phyloP scores from a whole-genome alignment of 495 filamentous ascomycete genomes.

The Daldinia decipiens region DNA sequence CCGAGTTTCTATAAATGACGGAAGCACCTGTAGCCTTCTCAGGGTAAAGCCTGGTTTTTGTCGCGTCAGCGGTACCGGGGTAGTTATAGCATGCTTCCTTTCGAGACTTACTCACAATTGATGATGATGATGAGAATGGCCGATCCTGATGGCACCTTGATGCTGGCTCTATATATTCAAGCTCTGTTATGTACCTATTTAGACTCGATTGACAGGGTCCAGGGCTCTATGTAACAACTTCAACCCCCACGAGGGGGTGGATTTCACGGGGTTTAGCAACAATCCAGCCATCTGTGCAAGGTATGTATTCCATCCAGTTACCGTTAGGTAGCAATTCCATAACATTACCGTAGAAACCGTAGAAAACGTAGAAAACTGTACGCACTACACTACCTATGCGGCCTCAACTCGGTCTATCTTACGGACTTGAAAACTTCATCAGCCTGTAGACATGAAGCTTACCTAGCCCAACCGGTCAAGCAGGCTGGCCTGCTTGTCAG shows the following conservation, averaged over 20 bases:
- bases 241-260: background rate
- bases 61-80: background rate
- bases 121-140: conserved; percentile 27
- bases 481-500: conserved; percentile 30
- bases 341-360: conserved; percentile 3
- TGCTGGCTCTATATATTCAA: no score
- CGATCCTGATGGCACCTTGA: conserved; percentile 17
- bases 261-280: background rate
- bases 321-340: background rate
- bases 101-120: conserved; percentile 8
- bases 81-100: background rate
- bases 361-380: conserved; percentile 7
- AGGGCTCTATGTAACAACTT: conserved; percentile 6
- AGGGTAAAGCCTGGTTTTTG: background rate
- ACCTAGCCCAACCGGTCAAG: conserved; percentile 34
- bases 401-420: conserved; percentile 38
- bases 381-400: conserved; percentile 14
- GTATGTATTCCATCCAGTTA: background rate
- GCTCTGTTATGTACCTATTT: background rate
- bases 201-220: background rate
- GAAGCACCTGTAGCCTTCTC: no score
- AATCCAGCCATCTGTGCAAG: background rate
- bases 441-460: conserved; percentile 26
- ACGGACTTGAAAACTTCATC: conserved; percentile 14
- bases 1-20: no score